Conservation (phyloP, 345 rosid genomes). For the Populus davidiana region DNA sequence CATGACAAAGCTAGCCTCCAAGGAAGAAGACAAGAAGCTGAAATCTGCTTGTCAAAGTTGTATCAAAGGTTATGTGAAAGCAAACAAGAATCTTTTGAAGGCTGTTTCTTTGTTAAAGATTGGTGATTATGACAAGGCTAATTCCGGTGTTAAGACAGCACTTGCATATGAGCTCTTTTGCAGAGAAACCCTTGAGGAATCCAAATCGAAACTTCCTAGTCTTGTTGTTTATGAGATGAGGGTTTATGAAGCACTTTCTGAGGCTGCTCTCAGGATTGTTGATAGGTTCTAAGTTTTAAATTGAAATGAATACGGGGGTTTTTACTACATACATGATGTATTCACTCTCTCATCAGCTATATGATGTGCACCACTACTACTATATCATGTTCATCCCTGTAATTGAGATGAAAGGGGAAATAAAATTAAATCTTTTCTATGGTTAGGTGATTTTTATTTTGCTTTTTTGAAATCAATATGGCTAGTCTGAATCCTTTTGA, state of each 20-base stretch:
- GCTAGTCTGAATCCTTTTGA: no score
- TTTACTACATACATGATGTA: neutral
- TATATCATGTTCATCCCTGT: no score
- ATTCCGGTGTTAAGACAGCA: neutral
- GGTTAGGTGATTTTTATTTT: no score
- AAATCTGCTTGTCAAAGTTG: neutral
- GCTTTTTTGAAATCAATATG: no score
- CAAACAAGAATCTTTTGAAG: neutral
- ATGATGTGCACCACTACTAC: neutral
- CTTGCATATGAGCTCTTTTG: neutral
- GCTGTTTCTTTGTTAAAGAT: neutral
- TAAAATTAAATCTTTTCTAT: no score
- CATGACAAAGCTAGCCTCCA: conserved; percentile 7
- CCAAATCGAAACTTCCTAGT: neutral
- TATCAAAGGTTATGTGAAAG: neutral
- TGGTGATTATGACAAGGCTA: conserved; percentile 22
- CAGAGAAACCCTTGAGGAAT: neutral
- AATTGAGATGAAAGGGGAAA: no score
- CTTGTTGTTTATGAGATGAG: conserved; percentile 5
- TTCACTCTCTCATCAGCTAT: neutral
- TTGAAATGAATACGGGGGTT: neutral
- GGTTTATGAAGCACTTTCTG: conserved; percentile 23
- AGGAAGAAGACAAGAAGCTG: neutral
- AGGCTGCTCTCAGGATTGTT: conserved; percentile 25
- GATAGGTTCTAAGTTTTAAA: conserved; percentile 21